These are phyloP conservation scores for Striga hermonthica DNA, from an alignment of 305 asterid species.

Conservation along the genomic window DNA sequence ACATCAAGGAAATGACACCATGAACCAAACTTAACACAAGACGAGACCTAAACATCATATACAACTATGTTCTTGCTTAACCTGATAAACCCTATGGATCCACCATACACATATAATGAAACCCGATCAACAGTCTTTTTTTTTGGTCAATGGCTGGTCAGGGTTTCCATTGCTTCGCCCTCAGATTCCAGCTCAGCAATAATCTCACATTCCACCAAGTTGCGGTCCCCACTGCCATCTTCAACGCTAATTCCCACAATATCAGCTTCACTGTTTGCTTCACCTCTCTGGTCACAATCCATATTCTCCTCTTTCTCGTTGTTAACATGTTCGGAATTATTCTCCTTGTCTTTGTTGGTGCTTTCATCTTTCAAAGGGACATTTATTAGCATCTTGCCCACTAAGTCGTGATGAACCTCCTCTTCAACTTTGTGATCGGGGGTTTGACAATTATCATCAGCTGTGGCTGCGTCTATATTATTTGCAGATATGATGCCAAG, in stretches of 20 bases:
- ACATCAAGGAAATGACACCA: constrained; percentile 28
- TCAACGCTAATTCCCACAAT: constrained; percentile 28
- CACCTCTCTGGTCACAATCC: constrained; percentile 28
- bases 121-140: neutral
- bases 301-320: constrained; percentile 33
- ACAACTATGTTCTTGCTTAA: constrained; percentile 9
- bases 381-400: constrained; percentile 46
- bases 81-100: constrained; percentile 24
- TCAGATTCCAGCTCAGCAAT: constrained; percentile 43
- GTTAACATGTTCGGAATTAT: constrained; percentile 21
- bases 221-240: constrained; percentile 37
- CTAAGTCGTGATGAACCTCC: constrained; percentile 46
- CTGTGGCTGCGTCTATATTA: constrained; percentile 46
- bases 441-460: constrained; percentile 42
- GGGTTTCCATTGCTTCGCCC: constrained; percentile 41
- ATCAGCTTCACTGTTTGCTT: constrained; percentile 18
- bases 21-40: constrained; percentile 33
- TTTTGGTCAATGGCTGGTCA: constrained; percentile 34
- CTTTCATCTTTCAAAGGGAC: constrained; percentile 47
- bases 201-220: constrained; percentile 47
- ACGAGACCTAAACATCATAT: constrained; percentile 13
- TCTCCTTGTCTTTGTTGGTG: constrained; percentile 36
- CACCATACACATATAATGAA: constrained; percentile 10
- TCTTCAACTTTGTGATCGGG: constrained; percentile 44
- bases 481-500: constrained; percentile 48